phyloP scores from a whole-genome alignment of 2,329 filamentous ascomycete genomes.

The Neophaeococcomyces mojaviensis region DNA sequence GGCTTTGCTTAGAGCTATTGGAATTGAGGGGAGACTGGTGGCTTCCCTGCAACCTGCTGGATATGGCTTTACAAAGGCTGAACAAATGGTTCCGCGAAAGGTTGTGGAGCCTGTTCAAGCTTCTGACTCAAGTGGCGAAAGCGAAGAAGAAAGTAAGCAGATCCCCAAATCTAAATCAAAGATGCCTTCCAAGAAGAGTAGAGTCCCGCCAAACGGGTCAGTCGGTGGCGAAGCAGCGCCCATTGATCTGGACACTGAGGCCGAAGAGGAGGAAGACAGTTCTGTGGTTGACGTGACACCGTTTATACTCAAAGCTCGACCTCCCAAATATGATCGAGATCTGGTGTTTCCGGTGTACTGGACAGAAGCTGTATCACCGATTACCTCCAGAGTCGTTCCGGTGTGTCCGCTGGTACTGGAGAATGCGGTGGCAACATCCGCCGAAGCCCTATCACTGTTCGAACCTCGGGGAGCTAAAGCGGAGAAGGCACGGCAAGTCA shows the following conservation, averaged over 20 bases:
- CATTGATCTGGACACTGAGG: constrained; percentile 39
- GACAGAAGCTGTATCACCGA: constrained; percentile 79
- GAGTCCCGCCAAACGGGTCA: constrained; percentile 16
- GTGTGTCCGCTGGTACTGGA: constrained; percentile 67
- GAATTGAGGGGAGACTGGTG: constrained; percentile 75
- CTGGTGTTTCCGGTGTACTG: constrained; percentile 84
- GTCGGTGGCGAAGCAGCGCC: constrained; percentile 25
- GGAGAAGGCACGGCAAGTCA: constrained; percentile 78
- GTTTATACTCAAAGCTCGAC: constrained; percentile 35
- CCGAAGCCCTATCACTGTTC: constrained; percentile 65
- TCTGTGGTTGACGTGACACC: constrained; percentile 51
- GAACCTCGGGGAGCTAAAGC: constrained; percentile 78
- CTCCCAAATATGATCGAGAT: constrained; percentile 59
- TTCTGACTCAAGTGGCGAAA: constrained; percentile 10
- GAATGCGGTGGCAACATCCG: constrained; percentile 60
- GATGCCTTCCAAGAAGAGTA: constrained; percentile 5
- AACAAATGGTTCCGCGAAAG: constrained; percentile 46
- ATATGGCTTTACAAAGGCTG: constrained; percentile 81
- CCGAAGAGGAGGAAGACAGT: constrained; percentile 50
- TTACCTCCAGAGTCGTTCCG: constrained; percentile 69
- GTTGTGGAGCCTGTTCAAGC: background rate
- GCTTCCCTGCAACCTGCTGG: constrained; percentile 78
- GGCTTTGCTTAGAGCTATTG: constrained; percentile 69
- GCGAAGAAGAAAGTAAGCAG: constrained; percentile 14
- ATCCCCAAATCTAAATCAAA: constrained; percentile 3